A percentile compares a stretch with the other conserved stretches of the same genome.
phyloP scores from a whole-genome alignment of 2,329 filamentous ascomycete genomes.

The Claviceps capensis region DNA sequence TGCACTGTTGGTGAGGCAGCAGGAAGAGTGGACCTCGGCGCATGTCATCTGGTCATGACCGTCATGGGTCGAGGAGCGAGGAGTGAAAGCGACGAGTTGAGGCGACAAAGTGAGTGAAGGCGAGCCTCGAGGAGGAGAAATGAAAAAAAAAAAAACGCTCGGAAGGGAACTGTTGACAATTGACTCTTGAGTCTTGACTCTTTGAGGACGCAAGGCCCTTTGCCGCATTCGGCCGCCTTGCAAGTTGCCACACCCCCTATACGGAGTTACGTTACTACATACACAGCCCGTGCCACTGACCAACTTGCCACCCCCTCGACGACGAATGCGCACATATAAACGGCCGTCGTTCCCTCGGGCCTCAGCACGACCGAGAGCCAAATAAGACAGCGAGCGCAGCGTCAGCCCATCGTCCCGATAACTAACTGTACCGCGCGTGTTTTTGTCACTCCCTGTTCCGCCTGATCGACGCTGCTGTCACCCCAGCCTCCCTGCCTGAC shows the following conservation, averaged over 20 bases:
- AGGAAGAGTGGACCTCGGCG: background rate
- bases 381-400: background rate
- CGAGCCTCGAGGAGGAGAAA: too few species aligned
- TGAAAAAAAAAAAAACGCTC: background rate
- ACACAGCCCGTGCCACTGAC: too few species aligned
- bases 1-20: background rate
- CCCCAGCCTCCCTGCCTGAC: background rate
- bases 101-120: too few species aligned
- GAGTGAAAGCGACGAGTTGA: too few species aligned
- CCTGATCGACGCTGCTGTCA: background rate
- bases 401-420: background rate
- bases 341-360: conserved; percentile 27
- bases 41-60: too few species aligned
- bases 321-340: conserved; percentile 30
- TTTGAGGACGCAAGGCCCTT: too few species aligned
- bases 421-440: background rate
- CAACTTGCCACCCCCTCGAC: background rate
- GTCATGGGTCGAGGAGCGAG: too few species aligned
- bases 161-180: background rate
- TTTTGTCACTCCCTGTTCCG: background rate
- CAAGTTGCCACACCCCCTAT: too few species aligned
- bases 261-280: too few species aligned
- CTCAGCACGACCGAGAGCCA: background rate
- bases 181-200: too few species aligned
- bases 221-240: background rate